phyloP scores from a whole-genome alignment of 2,329 filamentous ascomycete genomes.

The Stromatinia cepivora region DNA sequence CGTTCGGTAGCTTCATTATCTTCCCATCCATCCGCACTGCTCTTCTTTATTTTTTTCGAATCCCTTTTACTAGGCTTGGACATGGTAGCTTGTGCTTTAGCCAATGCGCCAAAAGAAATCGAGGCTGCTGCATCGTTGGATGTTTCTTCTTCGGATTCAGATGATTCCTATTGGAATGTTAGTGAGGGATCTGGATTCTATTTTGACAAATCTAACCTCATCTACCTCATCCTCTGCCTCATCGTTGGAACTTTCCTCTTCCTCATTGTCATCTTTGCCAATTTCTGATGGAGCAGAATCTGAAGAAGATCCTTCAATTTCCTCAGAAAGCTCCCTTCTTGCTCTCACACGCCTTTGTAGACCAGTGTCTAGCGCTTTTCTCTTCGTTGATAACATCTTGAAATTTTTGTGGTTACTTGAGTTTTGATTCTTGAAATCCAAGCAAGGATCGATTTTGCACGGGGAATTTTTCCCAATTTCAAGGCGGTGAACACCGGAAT shows the following conservation, averaged over 20 bases:
- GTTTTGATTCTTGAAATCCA: not conserved
- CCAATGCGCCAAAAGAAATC: conserved; percentile 87
- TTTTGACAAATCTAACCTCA: conserved; percentile 23
- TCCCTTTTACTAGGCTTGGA: conserved; percentile 38
- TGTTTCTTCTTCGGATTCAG: conserved; percentile 27
- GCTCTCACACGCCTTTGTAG: conserved; percentile 39
- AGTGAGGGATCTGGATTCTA: not conserved
- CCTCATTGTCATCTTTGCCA: conserved; percentile 43
- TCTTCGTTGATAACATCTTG: conserved; percentile 38
- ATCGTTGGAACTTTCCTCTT: conserved; percentile 39
- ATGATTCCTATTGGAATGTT: conserved; percentile 27
- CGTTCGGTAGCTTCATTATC: conserved; percentile 47
- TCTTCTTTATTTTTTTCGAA: conserved; percentile 43
- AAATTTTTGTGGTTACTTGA: not conserved
- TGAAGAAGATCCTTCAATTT: conserved; percentile 40
- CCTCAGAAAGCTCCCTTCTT: conserved; percentile 37
- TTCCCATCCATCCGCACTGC: conserved; percentile 39
- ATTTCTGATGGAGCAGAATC: conserved; percentile 41
- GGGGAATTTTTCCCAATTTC: conserved; percentile 10
- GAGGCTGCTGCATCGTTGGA: conserved; percentile 49
- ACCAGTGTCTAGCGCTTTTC: conserved; percentile 34
- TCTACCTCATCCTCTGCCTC: conserved; percentile 40
- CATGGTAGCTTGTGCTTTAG: conserved; percentile 77
- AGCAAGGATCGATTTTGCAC: not conserved
- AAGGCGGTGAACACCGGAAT: conserved; percentile 12